phyloP scores from a whole-genome alignment of 768 basidiomycete genomes.

The Glaciozyma martinii region DNA sequence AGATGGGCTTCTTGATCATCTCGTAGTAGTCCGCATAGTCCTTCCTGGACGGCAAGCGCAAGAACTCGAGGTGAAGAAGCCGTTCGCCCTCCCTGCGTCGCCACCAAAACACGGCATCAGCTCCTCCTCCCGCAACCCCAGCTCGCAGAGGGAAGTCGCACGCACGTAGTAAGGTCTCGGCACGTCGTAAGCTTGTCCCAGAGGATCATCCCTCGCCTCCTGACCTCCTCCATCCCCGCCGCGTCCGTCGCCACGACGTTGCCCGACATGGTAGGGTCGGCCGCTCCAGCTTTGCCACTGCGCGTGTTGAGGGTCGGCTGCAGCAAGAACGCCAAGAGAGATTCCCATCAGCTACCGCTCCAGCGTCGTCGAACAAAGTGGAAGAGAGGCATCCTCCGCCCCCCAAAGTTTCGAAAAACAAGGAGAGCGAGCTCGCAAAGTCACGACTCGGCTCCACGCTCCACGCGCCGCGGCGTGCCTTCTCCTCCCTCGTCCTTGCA shows the following conservation, averaged over 20 bases:
- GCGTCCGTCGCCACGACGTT: neutral
- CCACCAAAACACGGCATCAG: neutral
- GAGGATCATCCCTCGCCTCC: slow-evolving; percentile 1
- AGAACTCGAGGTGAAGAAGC: slow-evolving; percentile 16
- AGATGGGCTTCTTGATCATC: slow-evolving; percentile 33
- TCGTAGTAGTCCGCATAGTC: slow-evolving; percentile 31
- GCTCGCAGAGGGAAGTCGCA: neutral
- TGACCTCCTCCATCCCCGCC: slow-evolving; percentile 6
- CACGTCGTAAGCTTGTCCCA: slow-evolving; percentile 14
- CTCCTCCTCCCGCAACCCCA: neutral
- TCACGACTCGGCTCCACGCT: no score
- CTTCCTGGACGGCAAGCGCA: slow-evolving; percentile 20
- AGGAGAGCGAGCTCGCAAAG: no score
- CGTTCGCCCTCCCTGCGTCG: neutral
- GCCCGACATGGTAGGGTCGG: neutral
- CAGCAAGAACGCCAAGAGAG: neutral
- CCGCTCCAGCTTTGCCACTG: neutral
- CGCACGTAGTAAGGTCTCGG: slow-evolving; percentile 1
- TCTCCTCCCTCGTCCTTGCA: neutral
- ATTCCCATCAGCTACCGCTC: neutral
- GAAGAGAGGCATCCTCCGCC: neutral
- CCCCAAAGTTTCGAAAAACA: neutral
- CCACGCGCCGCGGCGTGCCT: neutral
- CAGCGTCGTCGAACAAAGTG: neutral
- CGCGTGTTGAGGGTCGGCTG: neutral